Evolutionary conservation across 305 asterid genomes (phyloP), one percentile per base, ranked within the genome.

Genomic region (Stenogyne calaminthoides): DNA sequence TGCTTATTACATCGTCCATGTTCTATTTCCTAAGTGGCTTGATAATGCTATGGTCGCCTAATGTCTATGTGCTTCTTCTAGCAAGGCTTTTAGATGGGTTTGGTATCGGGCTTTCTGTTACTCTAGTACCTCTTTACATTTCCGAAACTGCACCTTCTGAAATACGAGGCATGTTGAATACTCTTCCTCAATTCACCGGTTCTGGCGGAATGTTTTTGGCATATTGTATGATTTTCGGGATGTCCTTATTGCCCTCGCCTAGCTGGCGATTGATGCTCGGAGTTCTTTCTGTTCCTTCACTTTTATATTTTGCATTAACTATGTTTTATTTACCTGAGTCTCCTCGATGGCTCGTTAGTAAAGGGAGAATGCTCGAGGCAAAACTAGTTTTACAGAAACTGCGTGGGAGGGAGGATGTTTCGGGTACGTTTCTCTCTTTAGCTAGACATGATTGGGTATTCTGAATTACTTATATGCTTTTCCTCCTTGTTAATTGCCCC

Each of bases 111-210:
- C 88, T 92, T 32, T 96, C 98, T 1, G 96, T 88, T 49, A 92
- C 98, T 67, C 71, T 92, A 19, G 86, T 90, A 36, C 98, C 98
- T 29, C 82, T 92, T 19, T 92, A 92, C 64, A 90, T 90, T 64
- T 92, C 97, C 19, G 98, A 92, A 82, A 92, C 96, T 5, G 98
- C 98, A 18, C 98, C 97, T 1, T 84, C 98, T 4, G 98, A 92
- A 56, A 87, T 87, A 69, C 81, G 98, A 61, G 98, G 98, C 65
- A 68, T 81, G 75, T 71, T 92, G 11, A 92, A 92, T 82, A 92
- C 98, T 6, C 96, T 92, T 62, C 98, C 98, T 0, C 98, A 92
- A 82, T 92, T 92, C 80, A 76, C 89, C 11, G 98, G 98, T 52
- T 77, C 93, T n/a, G 93, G 78, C 64, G 98, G 98, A 29, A 90